Evolutionary conservation across 1,139 yeast genomes (phyloP).

Genomic region (Suhomyces bolitotheri): DNA sequence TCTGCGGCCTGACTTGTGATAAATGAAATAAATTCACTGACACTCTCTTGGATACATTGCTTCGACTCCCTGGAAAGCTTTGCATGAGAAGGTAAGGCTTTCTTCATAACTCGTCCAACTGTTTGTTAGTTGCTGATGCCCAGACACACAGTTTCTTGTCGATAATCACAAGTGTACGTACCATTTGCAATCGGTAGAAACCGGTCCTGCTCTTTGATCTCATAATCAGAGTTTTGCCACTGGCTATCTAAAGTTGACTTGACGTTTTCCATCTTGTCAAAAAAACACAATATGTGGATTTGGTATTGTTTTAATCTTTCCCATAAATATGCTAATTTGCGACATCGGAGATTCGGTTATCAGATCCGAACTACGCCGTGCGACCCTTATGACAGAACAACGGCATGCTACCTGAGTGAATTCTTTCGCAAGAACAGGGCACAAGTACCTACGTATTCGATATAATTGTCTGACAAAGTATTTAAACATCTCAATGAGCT

Average conservation of each 20-base stretch:
- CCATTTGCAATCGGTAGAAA: constrained; percentile 87
- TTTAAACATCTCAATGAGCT: background rate
- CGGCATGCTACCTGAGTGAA: no score
- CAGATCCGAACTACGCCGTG: constrained; percentile 9
- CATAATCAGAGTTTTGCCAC: constrained; percentile 39
- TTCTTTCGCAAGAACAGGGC: no score
- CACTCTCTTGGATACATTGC: constrained; percentile 55
- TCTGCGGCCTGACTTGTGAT: constrained; percentile 68
- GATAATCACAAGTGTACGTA: constrained; percentile 16
- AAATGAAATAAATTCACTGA: constrained; percentile 58
- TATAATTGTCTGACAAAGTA: background rate
- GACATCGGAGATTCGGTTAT: constrained; percentile 14
- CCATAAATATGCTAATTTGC: constrained; percentile 7
- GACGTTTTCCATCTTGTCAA: constrained; percentile 4
- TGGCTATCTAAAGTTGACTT: constrained; percentile 7
- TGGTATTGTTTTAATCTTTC: no score
- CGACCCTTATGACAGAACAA: no score
- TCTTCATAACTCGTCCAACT: constrained; percentile 43
- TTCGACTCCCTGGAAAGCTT: constrained; percentile 52
- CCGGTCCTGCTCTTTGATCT: constrained; percentile 75
- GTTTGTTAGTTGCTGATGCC: constrained; percentile 9
- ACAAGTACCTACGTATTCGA: no score
- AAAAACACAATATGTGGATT: no score
- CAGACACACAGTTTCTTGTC: background rate
- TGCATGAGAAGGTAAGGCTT: constrained; percentile 46